Evolutionary conservation across 164 flowering plant species (phyloP).

Genomic region (Chloranthus sessilifolius): DNA sequence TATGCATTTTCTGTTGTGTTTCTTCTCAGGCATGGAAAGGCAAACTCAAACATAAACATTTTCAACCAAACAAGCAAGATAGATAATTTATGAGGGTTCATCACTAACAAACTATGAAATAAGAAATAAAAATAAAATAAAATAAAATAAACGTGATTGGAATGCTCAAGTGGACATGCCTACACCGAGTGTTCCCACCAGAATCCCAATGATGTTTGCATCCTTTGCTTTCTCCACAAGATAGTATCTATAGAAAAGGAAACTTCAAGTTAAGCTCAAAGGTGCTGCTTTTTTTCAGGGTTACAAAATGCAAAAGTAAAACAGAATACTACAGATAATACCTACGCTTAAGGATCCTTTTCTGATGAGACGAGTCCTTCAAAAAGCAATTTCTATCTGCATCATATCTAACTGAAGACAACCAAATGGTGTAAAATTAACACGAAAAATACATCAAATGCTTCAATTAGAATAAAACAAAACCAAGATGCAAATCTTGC

Average conservation of each 20-base stretch:
- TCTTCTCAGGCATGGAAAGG: no score
- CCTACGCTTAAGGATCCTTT: conserved; percentile 86
- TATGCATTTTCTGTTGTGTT: no score
- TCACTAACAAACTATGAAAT: background rate
- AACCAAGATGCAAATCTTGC: no score
- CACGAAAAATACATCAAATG: no score
- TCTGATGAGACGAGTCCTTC: conserved; percentile 59
- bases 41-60: no score
- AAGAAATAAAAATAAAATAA: no score
- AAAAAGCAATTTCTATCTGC: conserved; percentile 37
- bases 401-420: conserved; percentile 79
- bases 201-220: conserved; percentile 87
- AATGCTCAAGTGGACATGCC: conserved; percentile 43
- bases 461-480: no score
- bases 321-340: conserved; percentile 18
- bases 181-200: conserved; percentile 97
- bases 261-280: background rate
- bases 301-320: background rate
- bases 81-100: background rate
- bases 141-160: background rate
- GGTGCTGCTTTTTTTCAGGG: no score
- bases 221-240: conserved; percentile 97
- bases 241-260: conserved; percentile 55
- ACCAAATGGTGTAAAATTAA: background rate
- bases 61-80: no score